These are phyloP conservation scores for Xerocomellus dryophilus DNA, from an alignment of 768 basidiomycete species.

Conservation along the genomic window DNA sequence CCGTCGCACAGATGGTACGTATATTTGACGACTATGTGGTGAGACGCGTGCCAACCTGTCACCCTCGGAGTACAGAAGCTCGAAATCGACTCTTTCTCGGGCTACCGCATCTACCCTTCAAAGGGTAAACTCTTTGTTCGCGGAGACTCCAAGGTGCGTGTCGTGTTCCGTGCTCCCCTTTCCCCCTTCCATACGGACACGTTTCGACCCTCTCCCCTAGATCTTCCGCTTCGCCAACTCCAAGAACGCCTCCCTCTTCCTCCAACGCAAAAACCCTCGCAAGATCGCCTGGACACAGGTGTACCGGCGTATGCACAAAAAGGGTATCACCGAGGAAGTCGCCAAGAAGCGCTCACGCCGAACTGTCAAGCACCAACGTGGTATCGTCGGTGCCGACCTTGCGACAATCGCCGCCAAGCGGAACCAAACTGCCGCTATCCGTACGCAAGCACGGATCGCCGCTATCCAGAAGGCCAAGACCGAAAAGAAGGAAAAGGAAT, in stretches of 20 bases:
- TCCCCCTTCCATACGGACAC: not conserved
- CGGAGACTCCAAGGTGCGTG: slow-evolving; percentile 87
- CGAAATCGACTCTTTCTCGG: slow-evolving; percentile 98
- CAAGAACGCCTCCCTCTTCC: slow-evolving; percentile 95
- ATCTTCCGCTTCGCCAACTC: slow-evolving; percentile 93
- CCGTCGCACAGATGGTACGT: slow-evolving; percentile 26
- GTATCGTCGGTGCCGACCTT: slow-evolving; percentile 96
- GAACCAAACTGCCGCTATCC: slow-evolving; percentile 85
- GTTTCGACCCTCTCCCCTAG: slow-evolving; percentile 37
- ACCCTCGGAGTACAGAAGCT: slow-evolving; percentile 64
- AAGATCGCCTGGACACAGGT: slow-evolving; percentile 97
- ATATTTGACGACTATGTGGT: not conserved
- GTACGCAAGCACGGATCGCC: slow-evolving; percentile 73
- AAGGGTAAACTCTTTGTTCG: slow-evolving; percentile 96
- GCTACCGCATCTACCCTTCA: slow-evolving; percentile 95
- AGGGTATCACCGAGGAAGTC: slow-evolving; percentile 98
- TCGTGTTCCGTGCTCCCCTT: not conserved
- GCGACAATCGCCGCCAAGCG: slow-evolving; percentile 87
- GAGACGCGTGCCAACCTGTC: not conserved
- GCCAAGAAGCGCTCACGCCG: slow-evolving; percentile 98
- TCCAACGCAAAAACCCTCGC: slow-evolving; percentile 99
- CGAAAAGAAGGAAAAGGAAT: slow-evolving; percentile 96
- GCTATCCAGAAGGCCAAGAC: slow-evolving; percentile 94
- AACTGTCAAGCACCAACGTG: slow-evolving; percentile 97
- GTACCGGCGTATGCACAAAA: slow-evolving; percentile 98